These are phyloP conservation scores for Trichoderma atroviride DNA, from an alignment of 2,329 filamentous ascomycete genomes.

Conservation along the genomic window DNA sequence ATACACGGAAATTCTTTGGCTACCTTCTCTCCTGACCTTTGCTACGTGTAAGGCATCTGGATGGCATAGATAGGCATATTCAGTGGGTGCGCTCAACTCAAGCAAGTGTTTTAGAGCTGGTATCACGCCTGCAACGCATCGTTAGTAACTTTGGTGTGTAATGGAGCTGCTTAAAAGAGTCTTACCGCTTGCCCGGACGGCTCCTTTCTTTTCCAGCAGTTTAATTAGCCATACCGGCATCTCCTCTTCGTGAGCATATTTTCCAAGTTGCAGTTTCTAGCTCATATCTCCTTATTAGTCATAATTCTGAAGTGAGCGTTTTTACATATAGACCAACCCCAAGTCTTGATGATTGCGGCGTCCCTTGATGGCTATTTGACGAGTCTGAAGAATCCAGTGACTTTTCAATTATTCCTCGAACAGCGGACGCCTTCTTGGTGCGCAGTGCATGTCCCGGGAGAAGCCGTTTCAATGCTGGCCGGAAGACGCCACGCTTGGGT, in stretches of 20 bases:
- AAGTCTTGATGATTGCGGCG: constrained; percentile 4
- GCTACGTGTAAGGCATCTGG: constrained; percentile 75
- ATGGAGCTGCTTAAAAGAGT: neutral
- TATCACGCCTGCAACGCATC: constrained; percentile 52
- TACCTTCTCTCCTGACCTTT: constrained; percentile 75
- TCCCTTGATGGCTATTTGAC: neutral
- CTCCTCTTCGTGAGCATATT: constrained; percentile 70
- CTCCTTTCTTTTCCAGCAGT: constrained; percentile 62
- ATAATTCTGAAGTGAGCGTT: neutral
- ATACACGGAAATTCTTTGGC: neutral
- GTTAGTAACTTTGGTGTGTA: neutral
- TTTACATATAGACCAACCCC: neutral
- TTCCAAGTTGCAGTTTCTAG: constrained; percentile 66
- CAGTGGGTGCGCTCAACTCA: constrained; percentile 62
- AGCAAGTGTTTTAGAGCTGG: constrained; percentile 65
- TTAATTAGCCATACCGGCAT: constrained; percentile 72
- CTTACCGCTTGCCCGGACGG: constrained; percentile 56
- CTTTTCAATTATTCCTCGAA: neutral
- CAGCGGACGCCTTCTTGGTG: neutral
- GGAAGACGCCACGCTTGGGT: neutral
- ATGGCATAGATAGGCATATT: constrained; percentile 79
- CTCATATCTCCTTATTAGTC: neutral
- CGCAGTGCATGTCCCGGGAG: neutral
- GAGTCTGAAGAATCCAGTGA: neutral
- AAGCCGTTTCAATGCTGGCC: constrained; percentile 12